These are phyloP conservation scores for Kuraishia piskuri DNA, from an alignment of 805 yeast species.

Conservation along the genomic window DNA sequence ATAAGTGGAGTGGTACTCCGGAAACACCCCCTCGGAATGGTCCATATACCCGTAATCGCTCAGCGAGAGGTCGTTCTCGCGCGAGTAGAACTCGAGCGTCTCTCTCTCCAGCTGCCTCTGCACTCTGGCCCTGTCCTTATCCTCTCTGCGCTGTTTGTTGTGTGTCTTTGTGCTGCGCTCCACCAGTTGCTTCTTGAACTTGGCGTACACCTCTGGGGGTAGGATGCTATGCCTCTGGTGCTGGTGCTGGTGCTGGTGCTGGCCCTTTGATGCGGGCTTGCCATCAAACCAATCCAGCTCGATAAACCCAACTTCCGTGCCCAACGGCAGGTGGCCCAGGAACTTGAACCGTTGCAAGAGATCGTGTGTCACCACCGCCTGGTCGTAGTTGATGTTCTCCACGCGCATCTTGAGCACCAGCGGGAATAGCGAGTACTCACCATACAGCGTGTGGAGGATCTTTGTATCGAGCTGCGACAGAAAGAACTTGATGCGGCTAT, in stretches of 20 bases:
- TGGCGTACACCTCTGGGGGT: slow-evolving; percentile 32
- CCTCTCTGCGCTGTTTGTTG: slow-evolving; percentile 48
- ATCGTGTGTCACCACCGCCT: slow-evolving; percentile 46
- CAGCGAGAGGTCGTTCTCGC: slow-evolving; percentile 38
- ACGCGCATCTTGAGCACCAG: slow-evolving; percentile 48
- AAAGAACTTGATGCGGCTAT: slow-evolving; percentile 56
- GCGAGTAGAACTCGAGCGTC: slow-evolving; percentile 48
- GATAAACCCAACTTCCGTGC: slow-evolving; percentile 74
- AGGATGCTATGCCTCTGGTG: slow-evolving; percentile 15
- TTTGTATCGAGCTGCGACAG: slow-evolving; percentile 75
- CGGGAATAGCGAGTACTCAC: slow-evolving; percentile 62
- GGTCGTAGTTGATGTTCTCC: slow-evolving; percentile 64
- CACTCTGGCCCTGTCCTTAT: slow-evolving; percentile 47
- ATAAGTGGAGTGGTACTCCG: slow-evolving; percentile 24
- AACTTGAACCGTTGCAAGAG: slow-evolving; percentile 58
- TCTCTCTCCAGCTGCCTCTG: slow-evolving; percentile 49
- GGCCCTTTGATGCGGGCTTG: slow-evolving; percentile 9
- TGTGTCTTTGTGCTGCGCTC: slow-evolving; percentile 45
- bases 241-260: slow-evolving; percentile 19
- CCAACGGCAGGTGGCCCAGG: slow-evolving; percentile 73
- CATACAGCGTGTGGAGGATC: slow-evolving; percentile 55
- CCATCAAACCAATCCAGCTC: slow-evolving; percentile 71
- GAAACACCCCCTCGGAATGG: slow-evolving; percentile 5
- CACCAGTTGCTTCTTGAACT: slow-evolving; percentile 45
- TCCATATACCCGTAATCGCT: slow-evolving; percentile 23